phyloP scores from a whole-genome alignment of 2,329 filamentous ascomycete species.

The Fusarium keratoplasticum region DNA sequence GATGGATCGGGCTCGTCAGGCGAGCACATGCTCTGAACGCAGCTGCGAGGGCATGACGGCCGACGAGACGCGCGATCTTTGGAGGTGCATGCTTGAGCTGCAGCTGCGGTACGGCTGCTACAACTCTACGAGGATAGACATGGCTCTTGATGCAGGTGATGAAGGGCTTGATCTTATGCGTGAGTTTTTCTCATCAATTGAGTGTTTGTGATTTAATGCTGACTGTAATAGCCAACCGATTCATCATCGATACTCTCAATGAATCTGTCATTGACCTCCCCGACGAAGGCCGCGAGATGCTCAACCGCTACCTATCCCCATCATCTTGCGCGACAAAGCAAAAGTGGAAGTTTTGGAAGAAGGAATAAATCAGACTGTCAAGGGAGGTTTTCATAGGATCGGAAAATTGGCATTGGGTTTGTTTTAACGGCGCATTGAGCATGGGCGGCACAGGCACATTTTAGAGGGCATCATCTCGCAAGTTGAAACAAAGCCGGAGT shows the following conservation, averaged over 20 bases:
- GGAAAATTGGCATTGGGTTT: background rate
- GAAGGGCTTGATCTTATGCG: conserved; percentile 56
- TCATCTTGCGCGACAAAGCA: conserved; percentile 28
- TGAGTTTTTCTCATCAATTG: conserved; percentile 46
- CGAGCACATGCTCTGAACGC: conserved; percentile 46
- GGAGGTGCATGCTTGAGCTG: conserved; percentile 62
- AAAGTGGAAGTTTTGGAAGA: conserved; percentile 47
- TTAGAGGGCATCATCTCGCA: background rate
- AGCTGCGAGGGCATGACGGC: conserved; percentile 49
- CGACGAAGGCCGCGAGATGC: conserved; percentile 50
- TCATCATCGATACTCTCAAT: conserved; percentile 56
- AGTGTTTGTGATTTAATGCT: background rate
- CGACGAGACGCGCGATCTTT: conserved; percentile 57
- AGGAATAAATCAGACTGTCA: conserved; percentile 20
- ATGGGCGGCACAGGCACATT: background rate
- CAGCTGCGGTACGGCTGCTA: conserved; percentile 62
- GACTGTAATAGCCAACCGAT: conserved; percentile 49
- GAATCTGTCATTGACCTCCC: conserved; percentile 52
- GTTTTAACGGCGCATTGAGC: background rate
- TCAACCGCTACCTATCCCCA: conserved; percentile 47
- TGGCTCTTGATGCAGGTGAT: conserved; percentile 57
- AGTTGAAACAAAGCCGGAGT: conserved; percentile 12
- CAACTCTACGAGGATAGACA: conserved; percentile 61
- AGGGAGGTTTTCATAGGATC: background rate
- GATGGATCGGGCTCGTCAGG: conserved; percentile 36